These are phyloP conservation scores for Mycosarcoma mackinlayi DNA, from an alignment of 1,284 basidiomycete genomes.

Conservation along the genomic window DNA sequence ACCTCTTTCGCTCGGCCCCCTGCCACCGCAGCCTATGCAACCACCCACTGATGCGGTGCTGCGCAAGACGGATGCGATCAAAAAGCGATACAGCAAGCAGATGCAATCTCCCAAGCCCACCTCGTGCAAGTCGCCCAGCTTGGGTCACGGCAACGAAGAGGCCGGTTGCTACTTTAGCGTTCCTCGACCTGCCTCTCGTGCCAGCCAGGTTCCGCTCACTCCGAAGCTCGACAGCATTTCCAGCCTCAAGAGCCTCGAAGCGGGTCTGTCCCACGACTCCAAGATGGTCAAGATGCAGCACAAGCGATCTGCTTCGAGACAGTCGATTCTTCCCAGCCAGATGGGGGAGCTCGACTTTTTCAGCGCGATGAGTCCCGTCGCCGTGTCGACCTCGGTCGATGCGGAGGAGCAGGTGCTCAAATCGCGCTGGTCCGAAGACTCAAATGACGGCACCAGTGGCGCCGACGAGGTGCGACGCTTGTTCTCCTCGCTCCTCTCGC, in stretches of 20 bases:
- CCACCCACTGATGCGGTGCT: constrained; percentile 24
- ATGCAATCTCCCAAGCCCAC: neutral
- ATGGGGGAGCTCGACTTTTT: constrained; percentile 1
- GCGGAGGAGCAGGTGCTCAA: constrained; percentile 3
- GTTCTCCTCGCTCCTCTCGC: constrained; percentile 5
- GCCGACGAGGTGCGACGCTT: constrained; percentile 7
- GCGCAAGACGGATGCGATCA: constrained; percentile 24
- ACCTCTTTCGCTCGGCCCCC: constrained; percentile 29
- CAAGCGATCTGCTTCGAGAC: constrained; percentile 13
- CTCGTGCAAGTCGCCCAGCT: constrained; percentile 2
- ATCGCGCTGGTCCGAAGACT: constrained; percentile 26
- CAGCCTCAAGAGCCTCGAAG: constrained; percentile 15
- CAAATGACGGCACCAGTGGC: constrained; percentile 7
- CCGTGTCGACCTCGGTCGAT: constrained; percentile 2
- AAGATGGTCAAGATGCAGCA: constrained; percentile 22
- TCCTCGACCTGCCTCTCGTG: constrained; percentile 4
- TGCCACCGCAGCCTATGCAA: constrained; percentile 22
- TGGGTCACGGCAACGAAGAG: neutral
- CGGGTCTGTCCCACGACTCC: constrained; percentile 25
- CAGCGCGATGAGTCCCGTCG: constrained; percentile 3
- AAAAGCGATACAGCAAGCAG: constrained; percentile 31
- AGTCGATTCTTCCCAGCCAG: neutral
- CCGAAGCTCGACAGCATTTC: constrained; percentile 19
- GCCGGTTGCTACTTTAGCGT: neutral
- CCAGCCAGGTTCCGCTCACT: no score